phyloP scores from a whole-genome alignment of 1,284 basidiomycete species.

The Rugosomyces carneus region DNA sequence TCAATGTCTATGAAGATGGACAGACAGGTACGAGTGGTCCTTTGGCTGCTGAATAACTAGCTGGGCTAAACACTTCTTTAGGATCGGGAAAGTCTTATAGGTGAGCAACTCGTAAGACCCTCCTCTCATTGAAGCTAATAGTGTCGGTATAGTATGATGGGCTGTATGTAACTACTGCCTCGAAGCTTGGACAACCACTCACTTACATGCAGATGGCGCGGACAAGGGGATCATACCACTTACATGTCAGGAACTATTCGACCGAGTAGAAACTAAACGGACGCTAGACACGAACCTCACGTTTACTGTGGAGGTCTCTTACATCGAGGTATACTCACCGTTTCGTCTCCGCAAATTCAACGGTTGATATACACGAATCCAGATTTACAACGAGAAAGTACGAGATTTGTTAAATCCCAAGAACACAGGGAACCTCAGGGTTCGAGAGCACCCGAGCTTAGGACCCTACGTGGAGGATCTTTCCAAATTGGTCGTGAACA shows the following conservation, averaged over 20 bases:
- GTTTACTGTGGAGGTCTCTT: constrained; percentile 94
- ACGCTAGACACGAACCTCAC: constrained; percentile 62
- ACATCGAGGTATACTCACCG: constrained; percentile 64
- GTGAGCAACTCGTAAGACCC: constrained; percentile 35
- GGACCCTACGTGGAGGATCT: constrained; percentile 98
- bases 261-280: constrained; percentile 69
- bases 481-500: constrained; percentile 87
- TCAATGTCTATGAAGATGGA: constrained; percentile 49
- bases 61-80: constrained; percentile 24
- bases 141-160: constrained; percentile 80
- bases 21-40: constrained; percentile 66
- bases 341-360: constrained; percentile 6
- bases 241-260: constrained; percentile 90
- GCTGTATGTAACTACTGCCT: constrained; percentile 61
- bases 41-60: neutral
- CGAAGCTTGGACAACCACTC: constrained; percentile 14
- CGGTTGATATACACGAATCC: constrained; percentile 8
- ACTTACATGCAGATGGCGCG: constrained; percentile 61
- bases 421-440: constrained; percentile 93
- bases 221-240: constrained; percentile 98
- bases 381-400: constrained; percentile 99
- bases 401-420: constrained; percentile 96
- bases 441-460: constrained; percentile 92
- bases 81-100: constrained; percentile 88
- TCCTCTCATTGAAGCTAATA: constrained; percentile 14